These are phyloP conservation scores for Onygena corvina DNA, from an alignment of 2,329 filamentous ascomycete genomes.

Conservation along the genomic window DNA sequence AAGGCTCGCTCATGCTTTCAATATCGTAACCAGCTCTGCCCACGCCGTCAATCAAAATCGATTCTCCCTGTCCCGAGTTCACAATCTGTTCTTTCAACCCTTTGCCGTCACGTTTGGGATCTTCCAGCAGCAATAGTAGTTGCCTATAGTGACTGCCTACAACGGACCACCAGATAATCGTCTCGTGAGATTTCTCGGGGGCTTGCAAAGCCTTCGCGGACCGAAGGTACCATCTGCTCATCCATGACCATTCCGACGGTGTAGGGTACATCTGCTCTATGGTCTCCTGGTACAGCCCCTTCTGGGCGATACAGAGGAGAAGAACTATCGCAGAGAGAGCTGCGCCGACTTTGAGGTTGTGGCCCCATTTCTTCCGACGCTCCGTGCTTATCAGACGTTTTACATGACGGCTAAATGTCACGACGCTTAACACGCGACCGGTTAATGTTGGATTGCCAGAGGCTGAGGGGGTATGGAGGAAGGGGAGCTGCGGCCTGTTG, in stretches of 20 bases:
- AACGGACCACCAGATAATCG: slow-evolving; percentile 55
- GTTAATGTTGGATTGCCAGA: slow-evolving; percentile 30
- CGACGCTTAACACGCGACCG: slow-evolving; percentile 2
- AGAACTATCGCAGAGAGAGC: slow-evolving; percentile 58
- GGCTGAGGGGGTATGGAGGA: slow-evolving; percentile 47
- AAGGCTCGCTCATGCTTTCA: slow-evolving; percentile 63
- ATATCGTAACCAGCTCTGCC: slow-evolving; percentile 55
- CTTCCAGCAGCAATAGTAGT: slow-evolving; percentile 56
- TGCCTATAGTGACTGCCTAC: slow-evolving; percentile 50
- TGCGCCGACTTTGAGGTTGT: slow-evolving; percentile 56
- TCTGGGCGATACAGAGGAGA: slow-evolving; percentile 49
- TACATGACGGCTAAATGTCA: slow-evolving; percentile 26
- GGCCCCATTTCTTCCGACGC: slow-evolving; percentile 57
- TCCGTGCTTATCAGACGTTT: slow-evolving; percentile 45
- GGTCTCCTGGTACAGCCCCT: slow-evolving; percentile 59
- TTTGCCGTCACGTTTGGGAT: slow-evolving; percentile 54
- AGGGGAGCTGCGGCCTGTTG: slow-evolving; percentile 51
- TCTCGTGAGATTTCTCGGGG: slow-evolving; percentile 35
- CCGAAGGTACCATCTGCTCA: slow-evolving; percentile 56
- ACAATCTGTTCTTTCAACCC: slow-evolving; percentile 46
- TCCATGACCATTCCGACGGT: slow-evolving; percentile 66
- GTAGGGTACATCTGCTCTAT: slow-evolving; percentile 67
- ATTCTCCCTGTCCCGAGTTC: slow-evolving; percentile 27
- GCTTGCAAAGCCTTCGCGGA: slow-evolving; percentile 50
- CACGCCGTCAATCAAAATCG: slow-evolving; percentile 43